Conservation (phyloP, 441 rosid genomes). For the Syzygium syzygioides region DNA sequence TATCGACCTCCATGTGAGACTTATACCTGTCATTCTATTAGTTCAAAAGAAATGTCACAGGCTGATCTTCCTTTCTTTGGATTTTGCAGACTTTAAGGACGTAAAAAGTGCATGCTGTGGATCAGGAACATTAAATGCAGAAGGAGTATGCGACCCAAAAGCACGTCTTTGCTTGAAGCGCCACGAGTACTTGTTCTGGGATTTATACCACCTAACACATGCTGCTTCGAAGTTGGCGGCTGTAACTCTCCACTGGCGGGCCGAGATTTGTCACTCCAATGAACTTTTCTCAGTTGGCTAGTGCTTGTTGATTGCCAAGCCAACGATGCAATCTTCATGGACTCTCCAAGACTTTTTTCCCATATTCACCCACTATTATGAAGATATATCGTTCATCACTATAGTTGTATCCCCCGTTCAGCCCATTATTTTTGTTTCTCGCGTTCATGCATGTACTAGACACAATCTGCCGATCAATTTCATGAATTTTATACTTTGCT, state of each 20-base stretch:
- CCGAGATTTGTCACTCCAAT: constrained; percentile 34
- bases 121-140: constrained; percentile 22
- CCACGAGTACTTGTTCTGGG: constrained; percentile 42
- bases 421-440: neutral
- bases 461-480: neutral
- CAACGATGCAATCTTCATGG: neutral
- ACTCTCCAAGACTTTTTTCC: constrained; percentile 25
- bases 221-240: constrained; percentile 46
- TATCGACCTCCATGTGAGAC: neutral
- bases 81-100: constrained; percentile 30
- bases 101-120: constrained; percentile 41
- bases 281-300: constrained; percentile 36
- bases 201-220: constrained; percentile 37
- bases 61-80: neutral
- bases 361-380: neutral
- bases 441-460: neutral
- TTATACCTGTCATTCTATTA: neutral
- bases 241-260: constrained; percentile 25
- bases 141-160: constrained; percentile 13
- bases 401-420: neutral
- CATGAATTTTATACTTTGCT: neutral
- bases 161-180: constrained; percentile 31
- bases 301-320: constrained; percentile 10
- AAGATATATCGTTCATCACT: neutral
- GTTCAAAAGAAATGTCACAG: neutral